Conservation (phyloP, 2,329 filamentous ascomycete genomes). For the Pseudogymnoascus sp. region DNA sequence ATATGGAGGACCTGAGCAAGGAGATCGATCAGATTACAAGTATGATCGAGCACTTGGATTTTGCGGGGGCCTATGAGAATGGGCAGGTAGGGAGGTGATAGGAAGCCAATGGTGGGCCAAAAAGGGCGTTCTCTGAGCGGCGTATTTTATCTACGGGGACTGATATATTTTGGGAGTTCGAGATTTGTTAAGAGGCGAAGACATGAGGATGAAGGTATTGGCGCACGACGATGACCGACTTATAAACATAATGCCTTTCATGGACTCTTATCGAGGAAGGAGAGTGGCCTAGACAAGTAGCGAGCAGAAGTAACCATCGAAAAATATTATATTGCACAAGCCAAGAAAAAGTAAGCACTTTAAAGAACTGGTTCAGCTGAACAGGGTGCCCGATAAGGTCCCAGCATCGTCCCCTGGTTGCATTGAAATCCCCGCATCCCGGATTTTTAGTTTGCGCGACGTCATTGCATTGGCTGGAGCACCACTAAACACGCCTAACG, state of each 20-base stretch:
- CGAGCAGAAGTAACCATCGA: neutral
- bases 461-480: neutral
- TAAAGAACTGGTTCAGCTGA: neutral
- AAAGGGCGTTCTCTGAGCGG: neutral
- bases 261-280: neutral
- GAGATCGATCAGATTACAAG: constrained; percentile 59
- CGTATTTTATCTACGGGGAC: neutral
- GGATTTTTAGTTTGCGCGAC: neutral
- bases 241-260: constrained; percentile 8
- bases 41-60: constrained; percentile 49
- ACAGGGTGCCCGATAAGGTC: neutral
- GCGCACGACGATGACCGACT: constrained; percentile 3
- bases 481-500: constrained; percentile 3
- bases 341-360: constrained; percentile 4
- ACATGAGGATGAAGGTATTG: neutral
- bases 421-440: neutral
- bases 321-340: constrained; percentile 1
- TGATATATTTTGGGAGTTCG: constrained; percentile 7
- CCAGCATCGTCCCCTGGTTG: neutral
- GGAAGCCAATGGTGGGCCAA: neutral
- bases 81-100: constrained; percentile 2
- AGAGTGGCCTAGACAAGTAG: neutral
- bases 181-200: constrained; percentile 1
- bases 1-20: constrained; percentile 55
- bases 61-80: constrained; percentile 25